These are phyloP conservation scores for Blastobotrys serpentis DNA, from an alignment of 1,139 yeast species.

Conservation along the genomic window DNA sequence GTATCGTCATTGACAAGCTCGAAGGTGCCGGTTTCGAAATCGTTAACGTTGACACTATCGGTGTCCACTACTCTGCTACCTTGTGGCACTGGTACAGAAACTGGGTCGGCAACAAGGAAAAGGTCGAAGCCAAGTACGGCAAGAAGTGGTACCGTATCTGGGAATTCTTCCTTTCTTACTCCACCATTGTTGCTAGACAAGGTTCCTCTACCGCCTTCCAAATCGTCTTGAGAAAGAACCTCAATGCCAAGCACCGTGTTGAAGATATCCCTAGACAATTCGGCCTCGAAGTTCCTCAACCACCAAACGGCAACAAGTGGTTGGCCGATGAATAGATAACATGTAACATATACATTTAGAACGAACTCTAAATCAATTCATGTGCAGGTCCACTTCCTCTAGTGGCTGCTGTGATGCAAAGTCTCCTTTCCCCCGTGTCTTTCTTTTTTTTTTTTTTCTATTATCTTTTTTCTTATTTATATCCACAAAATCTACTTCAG, in stretches of 20 bases:
- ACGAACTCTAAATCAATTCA: neutral
- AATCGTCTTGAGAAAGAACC: constrained; percentile 84
- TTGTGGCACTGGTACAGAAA: constrained; percentile 94
- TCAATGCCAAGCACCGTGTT: constrained; percentile 80
- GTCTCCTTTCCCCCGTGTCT: too few species aligned
- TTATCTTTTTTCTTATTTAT: too few species aligned
- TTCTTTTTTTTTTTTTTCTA: too few species aligned
- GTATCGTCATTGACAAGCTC: constrained; percentile 71
- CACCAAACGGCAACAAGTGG: constrained; percentile 51
- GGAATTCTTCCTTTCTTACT: constrained; percentile 84
- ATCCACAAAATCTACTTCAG: neutral
- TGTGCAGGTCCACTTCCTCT: neutral
- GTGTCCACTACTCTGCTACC: constrained; percentile 90
- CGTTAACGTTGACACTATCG: constrained; percentile 80
- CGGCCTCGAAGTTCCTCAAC: constrained; percentile 69
- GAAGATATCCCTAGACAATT: constrained; percentile 77
- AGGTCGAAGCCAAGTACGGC: constrained; percentile 79
- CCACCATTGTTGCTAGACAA: constrained; percentile 84
- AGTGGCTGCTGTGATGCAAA: too few species aligned
- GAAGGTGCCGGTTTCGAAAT: constrained; percentile 88
- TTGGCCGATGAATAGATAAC: constrained; percentile 34
- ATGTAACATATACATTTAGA: constrained; percentile 7
- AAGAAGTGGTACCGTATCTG: constrained; percentile 89
- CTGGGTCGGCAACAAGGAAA: constrained; percentile 84
- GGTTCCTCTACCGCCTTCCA: constrained; percentile 94